Base-by-base conservation (phyloP, 345 rosid species). In the Populus deltoides region DNA sequence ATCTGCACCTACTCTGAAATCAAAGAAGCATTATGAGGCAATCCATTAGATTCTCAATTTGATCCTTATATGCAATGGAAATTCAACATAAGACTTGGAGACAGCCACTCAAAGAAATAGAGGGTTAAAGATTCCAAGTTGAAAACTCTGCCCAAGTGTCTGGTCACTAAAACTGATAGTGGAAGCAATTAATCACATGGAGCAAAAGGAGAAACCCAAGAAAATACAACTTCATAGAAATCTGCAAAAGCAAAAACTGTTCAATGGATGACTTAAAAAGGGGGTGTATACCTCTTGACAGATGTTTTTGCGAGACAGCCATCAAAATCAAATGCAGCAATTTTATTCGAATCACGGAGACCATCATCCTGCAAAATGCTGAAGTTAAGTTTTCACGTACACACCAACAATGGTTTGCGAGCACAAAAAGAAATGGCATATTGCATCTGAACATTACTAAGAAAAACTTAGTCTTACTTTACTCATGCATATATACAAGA, bases 261-360 rank as follows among this genome's bases (percentile, higher is more conserved):
- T 61, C 49, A 25, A 63, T 74, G 25, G 35, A 59, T 6, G 25
- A 18, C 36, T 57, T 17, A 35, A 31, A 7, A 59, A 33, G 29
- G 43, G 27, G 7, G 39, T 33, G 24, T 24, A 20, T 15, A 73
- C 99, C 88, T 90, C 84, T 85, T 93, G 63, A 93, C 92, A 70
- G 91, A 87, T 39, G 99, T 93, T 68, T 92, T 91, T 45, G 86
- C 99, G 36, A 95, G 98, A 86, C 98, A 91, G 77, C 97, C 97
- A 87, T 95, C 99, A 80, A 95, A 95, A 85, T 95, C 99, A 88
- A 95, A 95, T 53, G 98, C 97, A 70, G 99, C 99, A 66, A 95
- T 88, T 84, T 90, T 95, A 72, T 83, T 86, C 57, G 99, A 95
- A 79, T 88, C 97, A 51, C 73, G 86, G 51, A 91, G 94, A 84